Evolutionary conservation across 768 basidiomycete genomes (phyloP), one percentile per base, ranked within the genome.

Genomic region (Naematelia aurantialba): DNA sequence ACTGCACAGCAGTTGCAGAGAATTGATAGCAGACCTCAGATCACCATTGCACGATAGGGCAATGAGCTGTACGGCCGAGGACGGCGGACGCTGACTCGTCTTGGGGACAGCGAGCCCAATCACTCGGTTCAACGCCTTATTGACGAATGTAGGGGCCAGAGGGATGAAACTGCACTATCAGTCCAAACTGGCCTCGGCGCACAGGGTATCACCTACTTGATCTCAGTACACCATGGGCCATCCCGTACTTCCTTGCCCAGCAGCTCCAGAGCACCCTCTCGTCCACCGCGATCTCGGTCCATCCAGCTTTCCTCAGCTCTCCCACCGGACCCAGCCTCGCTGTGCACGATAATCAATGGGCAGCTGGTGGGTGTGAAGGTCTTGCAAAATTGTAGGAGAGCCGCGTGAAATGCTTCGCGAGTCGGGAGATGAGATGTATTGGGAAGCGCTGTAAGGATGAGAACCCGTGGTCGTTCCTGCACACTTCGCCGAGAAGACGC

Each of bases 21-120:
- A 86, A 85, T 94, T 98, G 60, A 97, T 83, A 0, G 93, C 94
- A 57, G 88, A 89, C 45, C 96, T 82, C 34, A 99, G 89, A 70
- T 99, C 96, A 0, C 96, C 96, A 68, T 88, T 88, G 2, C 89
- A 82, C 1, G 88, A 84, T 52, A 86, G 84, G 3, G 92, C 83
- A 59, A 97, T 82, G 19, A 85, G 76, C 53, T 94, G 87, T 0
- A 96, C 68, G 0, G 84, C 81, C 4, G 88, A 87, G 56, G 84
- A 85, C 0, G 85, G 80, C 0, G 85, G 85, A 4, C 66, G 62
- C 57, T 21, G 79, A 66, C 54, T 48, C 2, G 55, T 31, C 11
- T 63, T 58, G 5, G 17, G 81, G 64, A 64, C 83, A 83, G 74
- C 87, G 82, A 25, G 64, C 71, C 27, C 79, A 68, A 31, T 86